Evolutionary conservation across 352 stramenopile genomes (phyloP), one percentile per base, ranked within the genome.

Genomic region (Pythium phragmiticola): DNA sequence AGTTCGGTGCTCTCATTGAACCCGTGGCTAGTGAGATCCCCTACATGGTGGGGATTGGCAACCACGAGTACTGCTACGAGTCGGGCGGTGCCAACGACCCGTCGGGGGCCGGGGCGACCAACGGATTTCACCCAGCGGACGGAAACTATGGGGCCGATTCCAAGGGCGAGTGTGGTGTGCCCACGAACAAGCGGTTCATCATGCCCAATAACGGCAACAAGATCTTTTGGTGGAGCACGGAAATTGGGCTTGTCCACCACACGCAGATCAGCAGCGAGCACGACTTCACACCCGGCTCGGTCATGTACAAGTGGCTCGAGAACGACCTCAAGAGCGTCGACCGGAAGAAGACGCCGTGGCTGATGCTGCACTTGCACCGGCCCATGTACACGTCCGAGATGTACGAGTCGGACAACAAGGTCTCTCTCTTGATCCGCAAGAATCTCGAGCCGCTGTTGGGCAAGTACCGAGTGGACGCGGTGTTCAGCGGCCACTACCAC

Each of bases 101-200:
- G 23, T 66, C 64, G 0, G 63, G 63, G n/a, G 64, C 57, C 17
- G 43, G 46, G 4, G 52, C 8, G 36, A 57, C 39, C 2, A 65
- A 65, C 9, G 58, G 58, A 1, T 70, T 34, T 7, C 57, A 66
- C 17, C 64, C 64, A 17, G 12, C 13, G 5, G 13, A 49, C n/a
- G 64, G 64, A 8, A 70, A 70, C 45, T 70, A 63, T 45, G 45
- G 45, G 4, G 6, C 28, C 12, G 64, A 70, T 43, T 70, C 64
- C 55, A 63, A 66, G 17, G 86, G 86, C 28, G 86, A 94, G 70
- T 94, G 86, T 68, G 81, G 79, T n/a, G 72, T 93, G 42, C 76
- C 84, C 2, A 72, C 72, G 4, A 46, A 60, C 14, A 82, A 78
- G 45, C 73, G 77, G n/a, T 91, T 89, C 78, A 55, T 60, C 45